Conservation (phyloP, 805 yeast genomes). For the Ogataea nitratoaversa region DNA sequence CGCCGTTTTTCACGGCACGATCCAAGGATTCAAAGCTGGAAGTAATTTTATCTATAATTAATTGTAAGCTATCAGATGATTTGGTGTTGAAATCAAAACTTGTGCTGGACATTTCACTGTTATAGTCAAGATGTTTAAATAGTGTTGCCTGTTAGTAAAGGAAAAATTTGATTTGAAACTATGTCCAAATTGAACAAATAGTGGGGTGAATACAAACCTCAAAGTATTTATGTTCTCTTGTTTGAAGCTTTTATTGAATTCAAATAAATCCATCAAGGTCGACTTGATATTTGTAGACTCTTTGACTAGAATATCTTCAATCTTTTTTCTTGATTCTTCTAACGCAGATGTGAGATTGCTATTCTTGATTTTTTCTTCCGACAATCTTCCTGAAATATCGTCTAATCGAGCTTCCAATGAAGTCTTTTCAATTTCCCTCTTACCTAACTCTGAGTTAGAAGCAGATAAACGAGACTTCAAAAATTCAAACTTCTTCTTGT, state of each 20-base stretch:
- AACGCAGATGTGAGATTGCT: conserved; percentile 23
- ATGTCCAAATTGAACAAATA: no score
- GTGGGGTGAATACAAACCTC: conserved; percentile 5
- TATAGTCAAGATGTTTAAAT: no score
- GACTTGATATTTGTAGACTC: conserved; percentile 7
- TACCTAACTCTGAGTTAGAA: conserved; percentile 7
- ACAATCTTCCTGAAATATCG: conserved; percentile 41
- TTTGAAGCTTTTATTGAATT: background rate
- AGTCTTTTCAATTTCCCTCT: conserved; percentile 24
- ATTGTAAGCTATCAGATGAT: background rate
- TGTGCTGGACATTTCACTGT: background rate
- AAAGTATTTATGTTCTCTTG: background rate
- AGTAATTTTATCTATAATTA: background rate
- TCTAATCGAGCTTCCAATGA: conserved; percentile 34
- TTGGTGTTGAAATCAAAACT: background rate
- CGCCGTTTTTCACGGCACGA: background rate
- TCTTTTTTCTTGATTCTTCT: conserved; percentile 7
- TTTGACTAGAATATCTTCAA: conserved; percentile 9
- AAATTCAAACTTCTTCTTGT: conserved; percentile 11
- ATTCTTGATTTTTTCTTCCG: conserved; percentile 42
- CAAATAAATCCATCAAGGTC: background rate
- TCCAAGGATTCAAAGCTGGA: background rate
- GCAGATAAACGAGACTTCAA: conserved; percentile 12
- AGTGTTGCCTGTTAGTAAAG: no score
- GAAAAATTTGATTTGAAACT: no score